Conservation (phyloP, 2,329 filamentous ascomycete genomes). For the Penicillium sp. region DNA sequence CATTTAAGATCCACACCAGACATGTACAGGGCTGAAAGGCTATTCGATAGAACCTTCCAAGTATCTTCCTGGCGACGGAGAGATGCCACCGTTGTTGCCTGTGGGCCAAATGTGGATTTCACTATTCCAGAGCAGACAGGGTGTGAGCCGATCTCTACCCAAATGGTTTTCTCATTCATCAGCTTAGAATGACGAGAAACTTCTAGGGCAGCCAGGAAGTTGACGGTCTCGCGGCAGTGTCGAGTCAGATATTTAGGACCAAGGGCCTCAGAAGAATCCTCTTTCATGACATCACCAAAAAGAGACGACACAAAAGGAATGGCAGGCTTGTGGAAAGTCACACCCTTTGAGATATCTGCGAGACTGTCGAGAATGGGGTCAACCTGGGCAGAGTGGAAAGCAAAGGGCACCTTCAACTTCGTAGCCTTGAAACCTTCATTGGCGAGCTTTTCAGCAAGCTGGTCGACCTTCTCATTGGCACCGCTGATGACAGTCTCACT, state of each 20-base stretch:
- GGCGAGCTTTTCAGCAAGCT: conserved; percentile 31
- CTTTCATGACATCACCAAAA: conserved; percentile 39
- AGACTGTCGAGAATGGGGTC: conserved; percentile 43
- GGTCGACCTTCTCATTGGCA: conserved; percentile 33
- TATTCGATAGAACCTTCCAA: conserved; percentile 39
- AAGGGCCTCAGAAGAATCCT: conserved; percentile 30
- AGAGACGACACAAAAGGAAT: conserved; percentile 46
- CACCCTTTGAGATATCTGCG: conserved; percentile 32
- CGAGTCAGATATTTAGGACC: conserved; percentile 38
- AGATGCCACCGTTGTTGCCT: conserved; percentile 45
- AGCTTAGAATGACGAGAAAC: conserved; percentile 37
- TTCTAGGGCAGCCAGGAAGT: conserved; percentile 42
- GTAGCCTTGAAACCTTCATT: conserved; percentile 38
- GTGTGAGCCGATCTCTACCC: conserved; percentile 58
- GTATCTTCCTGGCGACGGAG: conserved; percentile 41
- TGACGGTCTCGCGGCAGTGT: conserved; percentile 43
- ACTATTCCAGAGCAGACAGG: conserved; percentile 45
- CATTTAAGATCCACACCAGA: conserved; percentile 38
- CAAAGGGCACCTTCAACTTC: conserved; percentile 42
- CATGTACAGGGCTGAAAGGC: conserved; percentile 34
- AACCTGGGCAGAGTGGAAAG: conserved; percentile 46
- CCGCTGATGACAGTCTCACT: conserved; percentile 42
- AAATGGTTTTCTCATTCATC: conserved; percentile 64
- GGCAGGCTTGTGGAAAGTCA: conserved; percentile 37
- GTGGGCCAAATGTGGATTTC: conserved; percentile 54